A percentile compares a stretch with the other conserved stretches of the same genome.
Evolutionary conservation across 148 eudicot genomes (phyloP).

Genomic region (Vaccinium macrocarpon): DNA sequence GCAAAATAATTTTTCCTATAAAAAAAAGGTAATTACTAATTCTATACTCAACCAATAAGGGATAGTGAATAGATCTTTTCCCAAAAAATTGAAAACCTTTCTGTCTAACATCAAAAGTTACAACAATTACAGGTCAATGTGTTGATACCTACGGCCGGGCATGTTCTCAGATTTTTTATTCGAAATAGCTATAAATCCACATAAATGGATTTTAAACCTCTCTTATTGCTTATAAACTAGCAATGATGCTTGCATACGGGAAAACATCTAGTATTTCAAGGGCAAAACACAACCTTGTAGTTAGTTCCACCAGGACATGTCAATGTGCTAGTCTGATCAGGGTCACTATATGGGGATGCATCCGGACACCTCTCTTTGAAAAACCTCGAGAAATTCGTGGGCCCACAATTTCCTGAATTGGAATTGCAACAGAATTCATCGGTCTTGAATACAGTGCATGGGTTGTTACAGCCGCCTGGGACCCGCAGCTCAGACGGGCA

Average conservation of each 20-base stretch:
- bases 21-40: too few species aligned
- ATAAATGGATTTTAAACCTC: not conserved
- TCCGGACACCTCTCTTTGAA: slow-evolving; percentile 39
- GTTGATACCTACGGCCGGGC: too few species aligned
- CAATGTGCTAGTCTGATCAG: slow-evolving; percentile 40
- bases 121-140: too few species aligned
- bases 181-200: not conserved
- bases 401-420: slow-evolving; percentile 21
- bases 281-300: slow-evolving; percentile 46
- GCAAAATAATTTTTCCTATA: too few species aligned
- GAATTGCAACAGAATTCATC: slow-evolving; percentile 36
- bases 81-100: too few species aligned
- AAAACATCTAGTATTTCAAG: not conserved
- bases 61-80: too few species aligned
- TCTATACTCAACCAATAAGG: too few species aligned
- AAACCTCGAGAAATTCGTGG: slow-evolving; percentile 32
- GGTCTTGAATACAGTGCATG: slow-evolving; percentile 39
- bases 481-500: slow-evolving; percentile 32
- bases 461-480: slow-evolving; percentile 48
- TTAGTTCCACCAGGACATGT: slow-evolving; percentile 46
- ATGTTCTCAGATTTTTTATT: too few species aligned
- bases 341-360: slow-evolving; percentile 19
- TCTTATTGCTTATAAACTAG: not conserved
- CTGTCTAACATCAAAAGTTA: too few species aligned
- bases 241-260: not conserved